Percentiles rank a stretch among this genome's conserved stretches.
Evolutionary conservation across 2,329 filamentous ascomycete species (phyloP).

Genomic region (Claviceps maximensis): DNA sequence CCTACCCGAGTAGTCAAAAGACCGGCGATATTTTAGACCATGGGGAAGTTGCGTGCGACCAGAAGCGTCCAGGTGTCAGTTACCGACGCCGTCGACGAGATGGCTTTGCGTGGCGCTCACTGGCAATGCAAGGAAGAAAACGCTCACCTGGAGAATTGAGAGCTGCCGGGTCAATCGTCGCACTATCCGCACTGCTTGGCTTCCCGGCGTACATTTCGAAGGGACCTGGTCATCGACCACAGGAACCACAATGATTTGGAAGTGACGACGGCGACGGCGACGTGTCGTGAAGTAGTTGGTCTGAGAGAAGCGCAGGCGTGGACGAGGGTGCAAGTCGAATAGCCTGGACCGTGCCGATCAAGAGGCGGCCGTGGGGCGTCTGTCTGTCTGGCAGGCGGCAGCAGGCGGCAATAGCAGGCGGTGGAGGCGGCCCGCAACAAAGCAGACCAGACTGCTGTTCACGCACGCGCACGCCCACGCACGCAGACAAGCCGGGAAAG

Average conservation of each 20-base stretch:
- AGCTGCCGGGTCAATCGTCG: constrained; percentile 82
- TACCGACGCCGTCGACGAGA: neutral
- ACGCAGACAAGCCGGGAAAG: neutral
- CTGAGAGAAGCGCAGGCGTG: constrained; percentile 27
- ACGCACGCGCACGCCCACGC: neutral
- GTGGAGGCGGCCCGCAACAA: neutral
- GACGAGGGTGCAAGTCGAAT: constrained; percentile 25
- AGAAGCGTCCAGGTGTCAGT: too few relatives aligned
- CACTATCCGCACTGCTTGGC: constrained; percentile 67
- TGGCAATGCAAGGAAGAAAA: neutral
- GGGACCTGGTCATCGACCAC: constrained; percentile 12
- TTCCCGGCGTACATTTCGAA: constrained; percentile 25
- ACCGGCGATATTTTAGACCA: neutral
- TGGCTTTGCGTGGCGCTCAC: neutral
- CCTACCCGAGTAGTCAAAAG: neutral
- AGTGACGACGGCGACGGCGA: constrained; percentile 41
- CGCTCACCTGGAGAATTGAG: constrained; percentile 64
- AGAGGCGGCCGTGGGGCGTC: neutral
- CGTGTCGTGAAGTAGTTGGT: constrained; percentile 51
- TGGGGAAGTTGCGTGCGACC: neutral
- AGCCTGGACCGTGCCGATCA: constrained; percentile 7
- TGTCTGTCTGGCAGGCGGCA: neutral
- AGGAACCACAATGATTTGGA: constrained; percentile 6
- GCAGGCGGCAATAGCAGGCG: neutral
- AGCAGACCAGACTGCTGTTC: neutral